These are phyloP conservation scores for Ramaria sp. DNA, from an alignment of 768 basidiomycete genomes.

Conservation along the genomic window DNA sequence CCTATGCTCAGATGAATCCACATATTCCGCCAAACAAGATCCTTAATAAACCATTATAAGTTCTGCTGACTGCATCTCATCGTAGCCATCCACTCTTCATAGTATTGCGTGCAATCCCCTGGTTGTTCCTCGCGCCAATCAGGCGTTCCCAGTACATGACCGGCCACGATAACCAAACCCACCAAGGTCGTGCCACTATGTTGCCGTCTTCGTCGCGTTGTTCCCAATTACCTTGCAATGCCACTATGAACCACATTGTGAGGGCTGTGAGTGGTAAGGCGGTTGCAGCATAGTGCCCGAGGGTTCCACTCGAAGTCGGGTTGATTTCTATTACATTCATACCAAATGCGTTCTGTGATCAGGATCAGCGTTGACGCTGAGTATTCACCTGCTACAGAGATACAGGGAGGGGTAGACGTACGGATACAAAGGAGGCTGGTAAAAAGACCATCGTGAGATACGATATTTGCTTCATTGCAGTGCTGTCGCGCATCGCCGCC, in stretches of 20 bases:
- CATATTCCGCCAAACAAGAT: too few relatives aligned
- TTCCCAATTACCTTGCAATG: constrained; percentile 4
- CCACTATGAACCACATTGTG: constrained; percentile 8
- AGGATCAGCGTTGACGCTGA: constrained; percentile 22
- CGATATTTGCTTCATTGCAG: constrained; percentile 20
- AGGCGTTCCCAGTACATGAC: too few relatives aligned
- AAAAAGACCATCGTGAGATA: constrained; percentile 18
- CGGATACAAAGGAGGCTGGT: constrained; percentile 36
- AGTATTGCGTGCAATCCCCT: too few relatives aligned
- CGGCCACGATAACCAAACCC: too few relatives aligned
- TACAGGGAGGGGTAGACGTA: constrained; percentile 24
- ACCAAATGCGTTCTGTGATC: constrained; percentile 6
- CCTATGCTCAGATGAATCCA: too few relatives aligned
- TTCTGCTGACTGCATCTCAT: too few relatives aligned
- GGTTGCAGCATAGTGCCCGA: constrained; percentile 5
- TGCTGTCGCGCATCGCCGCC: constrained; percentile 32
- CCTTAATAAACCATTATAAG: too few relatives aligned
- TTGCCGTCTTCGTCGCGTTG: too few relatives aligned
- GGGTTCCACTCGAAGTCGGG: background rate
- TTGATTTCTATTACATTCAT: constrained; percentile 8
- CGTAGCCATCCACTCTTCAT: too few relatives aligned
- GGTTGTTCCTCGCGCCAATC: too few relatives aligned
- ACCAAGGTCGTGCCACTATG: too few relatives aligned
- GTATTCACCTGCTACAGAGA: constrained; percentile 6
- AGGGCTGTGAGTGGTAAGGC: constrained; percentile 6